These are phyloP conservation scores for Euphrasia confusa DNA, from an alignment of 257 asterid species.

Conservation along the genomic window DNA sequence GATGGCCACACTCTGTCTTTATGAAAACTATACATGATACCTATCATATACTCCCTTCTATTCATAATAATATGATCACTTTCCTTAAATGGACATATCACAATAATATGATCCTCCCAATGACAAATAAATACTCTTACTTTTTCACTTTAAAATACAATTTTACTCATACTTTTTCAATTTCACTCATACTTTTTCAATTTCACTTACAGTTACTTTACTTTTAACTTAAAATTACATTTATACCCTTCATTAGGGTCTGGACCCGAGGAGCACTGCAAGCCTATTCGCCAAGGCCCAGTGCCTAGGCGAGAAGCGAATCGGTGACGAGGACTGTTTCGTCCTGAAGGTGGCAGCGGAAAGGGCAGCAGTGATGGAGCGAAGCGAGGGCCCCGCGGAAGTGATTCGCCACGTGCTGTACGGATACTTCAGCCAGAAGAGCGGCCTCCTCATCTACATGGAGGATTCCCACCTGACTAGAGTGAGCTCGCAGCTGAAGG, in stretches of 20 bases:
- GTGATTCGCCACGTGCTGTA: slow-evolving; percentile 75
- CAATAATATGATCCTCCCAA: no score
- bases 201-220: no score
- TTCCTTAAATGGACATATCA: no score
- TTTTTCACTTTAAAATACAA: no score
- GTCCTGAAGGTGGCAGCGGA: slow-evolving; percentile 80
- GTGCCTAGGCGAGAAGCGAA: slow-evolving; percentile 75
- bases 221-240: no score
- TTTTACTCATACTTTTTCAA: no score
- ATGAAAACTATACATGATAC: neutral
- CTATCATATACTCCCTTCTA: no score
- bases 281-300: slow-evolving; percentile 57
- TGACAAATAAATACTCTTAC: no score
- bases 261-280: slow-evolving; percentile 73
- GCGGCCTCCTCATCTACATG: slow-evolving; percentile 74
- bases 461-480: slow-evolving; percentile 82
- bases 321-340: slow-evolving; percentile 84
- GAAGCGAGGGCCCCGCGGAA: slow-evolving; percentile 84
- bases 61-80: no score
- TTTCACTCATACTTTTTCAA: no score
- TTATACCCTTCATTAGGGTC: no score
- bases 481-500: slow-evolving; percentile 38
- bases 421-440: slow-evolving; percentile 85
- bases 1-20: no score
- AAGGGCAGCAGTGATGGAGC: slow-evolving; percentile 60